Percentiles rank a stretch among this genome's conserved stretches.
phyloP scores from a whole-genome alignment of 495 filamentous ascomycete genomes.

The Wilcoxina mikolae region DNA sequence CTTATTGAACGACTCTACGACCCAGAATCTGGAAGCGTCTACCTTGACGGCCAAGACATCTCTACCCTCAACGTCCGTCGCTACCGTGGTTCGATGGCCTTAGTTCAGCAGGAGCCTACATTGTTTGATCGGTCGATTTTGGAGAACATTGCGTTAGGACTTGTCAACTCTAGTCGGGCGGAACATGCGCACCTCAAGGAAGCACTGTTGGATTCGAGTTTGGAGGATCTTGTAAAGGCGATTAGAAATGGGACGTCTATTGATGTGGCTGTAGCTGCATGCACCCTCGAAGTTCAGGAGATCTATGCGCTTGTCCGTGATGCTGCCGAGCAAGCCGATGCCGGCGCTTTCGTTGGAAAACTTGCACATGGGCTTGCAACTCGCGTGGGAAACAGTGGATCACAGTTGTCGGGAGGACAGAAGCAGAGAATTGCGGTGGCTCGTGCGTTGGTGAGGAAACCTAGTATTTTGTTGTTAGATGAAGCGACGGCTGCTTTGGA shows the following conservation, averaged over 20 bases:
- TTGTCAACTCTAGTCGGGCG: constrained; percentile 35
- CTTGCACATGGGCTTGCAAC: constrained; percentile 37
- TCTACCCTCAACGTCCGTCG: constrained; percentile 42
- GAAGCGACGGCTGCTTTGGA: constrained; percentile 46
- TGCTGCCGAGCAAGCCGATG: constrained; percentile 32
- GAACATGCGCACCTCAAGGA: constrained; percentile 34
- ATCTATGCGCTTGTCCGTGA: constrained; percentile 27
- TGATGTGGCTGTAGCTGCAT: background rate
- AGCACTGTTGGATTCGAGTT: constrained; percentile 18
- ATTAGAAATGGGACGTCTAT: background rate
- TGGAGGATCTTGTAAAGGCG: constrained; percentile 17
- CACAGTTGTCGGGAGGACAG: constrained; percentile 43
- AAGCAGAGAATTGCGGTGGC: constrained; percentile 49
- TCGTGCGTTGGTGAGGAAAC: constrained; percentile 37
- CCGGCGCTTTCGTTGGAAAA: constrained; percentile 32
- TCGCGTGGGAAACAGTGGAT: constrained; percentile 33
- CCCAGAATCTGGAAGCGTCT: constrained; percentile 36
- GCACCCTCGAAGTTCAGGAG: constrained; percentile 11
- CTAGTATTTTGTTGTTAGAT: constrained; percentile 39
- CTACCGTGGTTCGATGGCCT: constrained; percentile 41
- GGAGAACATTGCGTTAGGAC: constrained; percentile 53
- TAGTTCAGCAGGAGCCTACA: constrained; percentile 55
- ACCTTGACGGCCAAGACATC: constrained; percentile 41
- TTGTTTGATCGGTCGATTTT: constrained; percentile 50
- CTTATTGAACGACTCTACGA: constrained; percentile 43